Evolutionary conservation across 805 yeast genomes (phyloP), one percentile per base, ranked within the genome.

Genomic region (Metschnikowia orientalis): DNA sequence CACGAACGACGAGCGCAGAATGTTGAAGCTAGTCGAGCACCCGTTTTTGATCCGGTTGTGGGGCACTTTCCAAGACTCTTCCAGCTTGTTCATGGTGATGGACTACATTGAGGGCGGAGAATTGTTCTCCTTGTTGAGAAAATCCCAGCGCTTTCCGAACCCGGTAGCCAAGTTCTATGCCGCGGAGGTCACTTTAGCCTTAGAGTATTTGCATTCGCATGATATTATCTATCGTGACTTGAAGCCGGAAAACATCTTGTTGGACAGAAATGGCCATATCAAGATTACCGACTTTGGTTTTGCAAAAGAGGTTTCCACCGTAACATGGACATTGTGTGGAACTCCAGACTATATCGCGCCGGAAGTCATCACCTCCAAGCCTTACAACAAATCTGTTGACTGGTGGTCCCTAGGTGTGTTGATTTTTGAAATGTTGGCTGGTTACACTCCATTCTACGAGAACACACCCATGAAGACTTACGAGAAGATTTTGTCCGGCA

Each of bases 321-420:
- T 73, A 12, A 75, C 81, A 5, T 75, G 73, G 62, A 75, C 81
- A 1, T 65, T 75, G 40, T 75, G 81, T 55, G 81, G 81, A 29
- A 75, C 81, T 1, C 81, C 81, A 0, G 81, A 75, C 54, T 75
- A 75, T 50, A 75, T 75, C 34, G 81, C 81, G 1, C 81, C 81
- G 4, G 81, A 75, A 48, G 80, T 75, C n/a, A 75, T 75, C 16
- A 74, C 81, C 3, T 73, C 78, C 8, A 72, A 75, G 45, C 79
- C 81, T 2, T 75, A 75, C 54, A 75, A 75, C 53, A 75, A 75
- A 47, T 69, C 77, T 2, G 80, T 75, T 15, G 81, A 75, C 53
- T 75, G 80, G 80, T 75, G 81, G 81, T 71, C 77, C 2, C 67
- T 75, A 42, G 81, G 81, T 18, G 73, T 75, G 13, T 61, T 75